Evolutionary conservation across 73 alveolate genomes (phyloP).

Genomic region (Stentor coeruleus): DNA sequence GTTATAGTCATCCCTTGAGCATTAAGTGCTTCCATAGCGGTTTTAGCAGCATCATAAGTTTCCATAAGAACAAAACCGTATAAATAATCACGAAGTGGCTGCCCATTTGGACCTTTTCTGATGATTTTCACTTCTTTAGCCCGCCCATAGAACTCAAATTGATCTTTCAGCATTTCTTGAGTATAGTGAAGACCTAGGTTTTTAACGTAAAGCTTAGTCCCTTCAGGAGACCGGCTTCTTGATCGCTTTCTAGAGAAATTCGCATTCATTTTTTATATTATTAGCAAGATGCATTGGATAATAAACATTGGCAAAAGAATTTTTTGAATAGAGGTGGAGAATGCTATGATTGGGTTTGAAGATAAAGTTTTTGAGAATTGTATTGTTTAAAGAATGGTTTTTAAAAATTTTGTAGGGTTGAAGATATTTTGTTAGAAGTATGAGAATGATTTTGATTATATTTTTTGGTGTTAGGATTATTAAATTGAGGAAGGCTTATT

Average conservation of each 20-base stretch:
- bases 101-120: slow-evolving; percentile 23
- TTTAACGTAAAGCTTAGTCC: not conserved
- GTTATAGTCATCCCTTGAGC: slow-evolving; percentile 13
- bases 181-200: not conserved
- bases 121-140: not conserved
- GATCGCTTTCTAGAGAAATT: not conserved
- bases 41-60: not conserved
- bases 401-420: no score
- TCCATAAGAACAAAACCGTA: slow-evolving; percentile 27
- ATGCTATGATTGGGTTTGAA: no score
- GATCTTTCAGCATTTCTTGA: not conserved
- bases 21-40: slow-evolving; percentile 14
- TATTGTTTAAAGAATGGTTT: no score
- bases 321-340: no score
- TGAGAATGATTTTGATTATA: no score
- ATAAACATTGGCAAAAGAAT: no score
- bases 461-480: no score
- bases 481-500: no score
- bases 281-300: no score
- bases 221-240: slow-evolving; percentile 4
- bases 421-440: no score
- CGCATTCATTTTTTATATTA: no score
- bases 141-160: not conserved
- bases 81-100: not conserved
- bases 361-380: no score